Evolutionary conservation across 78 protist genomes (phyloP).

Genomic region (Dictyostelium intermedium): DNA sequence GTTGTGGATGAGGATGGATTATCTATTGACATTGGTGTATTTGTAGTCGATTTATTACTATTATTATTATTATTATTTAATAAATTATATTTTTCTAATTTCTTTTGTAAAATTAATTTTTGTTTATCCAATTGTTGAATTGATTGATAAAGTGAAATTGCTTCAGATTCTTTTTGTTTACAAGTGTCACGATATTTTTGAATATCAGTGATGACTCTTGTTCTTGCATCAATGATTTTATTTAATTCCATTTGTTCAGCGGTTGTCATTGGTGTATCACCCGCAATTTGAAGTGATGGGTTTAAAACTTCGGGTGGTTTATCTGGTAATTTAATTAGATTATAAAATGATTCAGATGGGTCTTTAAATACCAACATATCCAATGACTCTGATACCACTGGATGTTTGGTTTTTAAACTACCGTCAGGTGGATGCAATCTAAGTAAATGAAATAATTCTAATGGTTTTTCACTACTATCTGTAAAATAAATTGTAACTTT

Average conservation of each 20-base stretch:
- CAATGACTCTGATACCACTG: conserved; percentile 69
- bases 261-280: background rate
- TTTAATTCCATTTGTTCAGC: conserved; percentile 62
- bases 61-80: background rate
- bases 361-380: conserved; percentile 61
- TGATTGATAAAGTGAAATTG: conserved; percentile 10
- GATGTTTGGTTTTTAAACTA: conserved; percentile 33
- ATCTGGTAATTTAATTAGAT: conserved; percentile 63
- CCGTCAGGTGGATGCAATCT: conserved; percentile 77
- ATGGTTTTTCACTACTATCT: conserved; percentile 74
- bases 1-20: background rate
- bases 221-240: conserved; percentile 51
- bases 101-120: conserved; percentile 53
- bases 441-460: conserved; percentile 60
- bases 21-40: conserved; percentile 13
- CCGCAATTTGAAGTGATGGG: conserved; percentile 14
- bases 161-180: conserved; percentile 39
- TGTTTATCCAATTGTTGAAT: conserved; percentile 41
- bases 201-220: conserved; percentile 16
- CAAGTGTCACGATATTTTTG: conserved; percentile 49
- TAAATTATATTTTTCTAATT: conserved; percentile 60
- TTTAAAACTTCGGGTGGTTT: conserved; percentile 34
- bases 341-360: conserved; percentile 51
- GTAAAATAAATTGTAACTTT: conserved; percentile 60
- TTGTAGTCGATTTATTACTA: background rate